Percentiles rank a stretch among this genome's conserved stretches.
Evolutionary conservation across 345 rosid species (phyloP).

Genomic region (Capsella bursapastoris): DNA sequence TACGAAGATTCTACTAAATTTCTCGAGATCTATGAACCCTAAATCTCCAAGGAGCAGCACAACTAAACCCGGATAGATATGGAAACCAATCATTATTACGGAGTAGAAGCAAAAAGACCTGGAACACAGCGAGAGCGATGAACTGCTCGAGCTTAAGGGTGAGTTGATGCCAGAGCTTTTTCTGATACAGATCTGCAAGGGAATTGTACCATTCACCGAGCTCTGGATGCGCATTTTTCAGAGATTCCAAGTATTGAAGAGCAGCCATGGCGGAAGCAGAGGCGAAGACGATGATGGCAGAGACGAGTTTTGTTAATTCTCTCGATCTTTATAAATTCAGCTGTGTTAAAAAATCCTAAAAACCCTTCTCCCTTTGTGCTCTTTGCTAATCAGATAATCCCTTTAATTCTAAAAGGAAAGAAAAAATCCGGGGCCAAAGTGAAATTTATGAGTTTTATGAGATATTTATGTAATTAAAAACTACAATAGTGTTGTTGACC

Average conservation of each 20-base stretch:
- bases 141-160: slow-evolving; percentile 97
- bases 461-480: not conserved
- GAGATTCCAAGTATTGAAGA: slow-evolving; percentile 79
- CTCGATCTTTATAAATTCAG: slow-evolving; percentile 24
- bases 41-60: not conserved
- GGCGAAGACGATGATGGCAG: slow-evolving; percentile 15
- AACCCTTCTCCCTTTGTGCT: slow-evolving; percentile 18
- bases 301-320: slow-evolving; percentile 3
- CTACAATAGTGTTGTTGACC: not conserved
- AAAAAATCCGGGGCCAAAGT: slow-evolving; percentile 21
- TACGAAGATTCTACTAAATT: not conserved
- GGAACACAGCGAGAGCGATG: slow-evolving; percentile 80
- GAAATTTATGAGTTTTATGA: not conserved
- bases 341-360: slow-evolving; percentile 19
- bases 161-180: slow-evolving; percentile 99
- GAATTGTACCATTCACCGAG: slow-evolving; percentile 90
- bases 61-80: not conserved
- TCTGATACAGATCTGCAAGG: slow-evolving; percentile 93
- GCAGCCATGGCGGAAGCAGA: slow-evolving; percentile 71
- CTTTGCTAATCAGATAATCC: not conserved
- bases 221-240: slow-evolving; percentile 75
- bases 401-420: not conserved
- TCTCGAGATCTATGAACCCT: slow-evolving; percentile 40
- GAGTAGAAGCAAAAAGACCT: slow-evolving; percentile 51
- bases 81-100: not conserved